Base-by-base conservation (phyloP, 1,139 yeast species). In the Diutina siamensis region DNA sequence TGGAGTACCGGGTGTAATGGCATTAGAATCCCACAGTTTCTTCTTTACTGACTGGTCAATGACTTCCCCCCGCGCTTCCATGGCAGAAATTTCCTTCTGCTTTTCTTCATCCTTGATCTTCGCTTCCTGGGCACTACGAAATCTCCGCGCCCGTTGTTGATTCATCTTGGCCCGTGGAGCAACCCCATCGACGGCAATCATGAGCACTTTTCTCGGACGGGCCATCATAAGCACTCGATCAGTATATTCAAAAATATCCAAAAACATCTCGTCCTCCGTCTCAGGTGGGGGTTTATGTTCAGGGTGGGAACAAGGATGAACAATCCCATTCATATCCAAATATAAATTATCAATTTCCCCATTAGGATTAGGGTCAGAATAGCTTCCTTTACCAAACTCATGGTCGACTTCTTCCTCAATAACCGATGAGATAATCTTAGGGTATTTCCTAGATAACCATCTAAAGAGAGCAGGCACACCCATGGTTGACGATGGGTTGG, bases 121-220 rank as follows among this genome's bases (percentile, higher is more conserved):
- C 8, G 42, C 42, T 8, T 38, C 42, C 20, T 21, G 28, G 7
- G 98, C 98, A 13, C 97, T 80, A 62, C 98, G 73, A 62, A 94
- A 94, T 63, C 99, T 78, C 69, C 99, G 80, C 2, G 98, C 84
- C 63, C 99, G 80, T 64, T 94, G 99, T 64, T 94, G 99, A 61
- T 94, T 94, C 97, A 94, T 94, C 61, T 94, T 94, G 25, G 99
- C 99, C 58, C 99, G 74, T 45, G 99, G 99, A 0, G 98, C 98
- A 45, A 94, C 99, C 54, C 99, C 99, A 66, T 94, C 99, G 51
- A 94, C 88, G 4, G 99, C 98, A 95, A 94, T 89, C 62, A 84
- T 89, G 55, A 94, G 86, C 31, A 85, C 78, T 59, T 87, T 76
- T 55, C 84, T 74, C 5, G 99, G 99, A 58, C 80, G 80, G 54